These are phyloP conservation scores for Nothophytophthora sp. DNA, from an alignment of 352 stramenopile species.

Conservation along the genomic window DNA sequence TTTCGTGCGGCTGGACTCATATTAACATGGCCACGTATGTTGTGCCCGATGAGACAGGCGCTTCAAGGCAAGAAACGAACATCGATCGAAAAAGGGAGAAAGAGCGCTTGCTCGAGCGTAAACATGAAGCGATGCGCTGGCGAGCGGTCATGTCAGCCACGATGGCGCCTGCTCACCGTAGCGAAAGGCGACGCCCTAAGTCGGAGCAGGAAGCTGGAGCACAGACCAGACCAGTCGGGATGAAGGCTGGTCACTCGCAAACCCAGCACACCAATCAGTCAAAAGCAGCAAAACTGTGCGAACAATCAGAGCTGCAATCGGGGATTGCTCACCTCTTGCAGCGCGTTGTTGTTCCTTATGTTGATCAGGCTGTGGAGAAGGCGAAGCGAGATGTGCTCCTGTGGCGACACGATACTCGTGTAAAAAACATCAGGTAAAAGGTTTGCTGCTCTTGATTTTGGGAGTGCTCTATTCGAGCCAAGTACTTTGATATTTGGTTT, in stretches of 20 bases:
- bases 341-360: conserved; percentile 9
- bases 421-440: conserved; percentile 13
- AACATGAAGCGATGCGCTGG: conserved; percentile 26
- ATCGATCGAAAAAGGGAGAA: conserved; percentile 33
- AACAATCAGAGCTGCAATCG: neutral
- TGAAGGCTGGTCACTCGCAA: neutral
- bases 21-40: conserved; percentile 61
- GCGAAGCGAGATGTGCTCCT: conserved; percentile 11
- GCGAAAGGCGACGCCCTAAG: neutral
- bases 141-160: conserved; percentile 11
- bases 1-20: conserved; percentile 70
- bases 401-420: neutral
- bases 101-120: conserved; percentile 24
- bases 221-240: neutral
- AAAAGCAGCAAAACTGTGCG: neutral
- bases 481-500: no score
- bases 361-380: conserved; percentile 10
- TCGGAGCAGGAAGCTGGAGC: neutral
- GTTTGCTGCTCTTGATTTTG: no score
- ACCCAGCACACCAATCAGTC: neutral
- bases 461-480: no score
- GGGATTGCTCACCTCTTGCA: neutral
- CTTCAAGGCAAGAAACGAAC: conserved; percentile 19
- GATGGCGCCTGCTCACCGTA: conserved; percentile 3
- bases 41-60: conserved; percentile 12